Evolutionary conservation across 345 rosid genomes (phyloP).

Genomic region (Jatropha curcas): DNA sequence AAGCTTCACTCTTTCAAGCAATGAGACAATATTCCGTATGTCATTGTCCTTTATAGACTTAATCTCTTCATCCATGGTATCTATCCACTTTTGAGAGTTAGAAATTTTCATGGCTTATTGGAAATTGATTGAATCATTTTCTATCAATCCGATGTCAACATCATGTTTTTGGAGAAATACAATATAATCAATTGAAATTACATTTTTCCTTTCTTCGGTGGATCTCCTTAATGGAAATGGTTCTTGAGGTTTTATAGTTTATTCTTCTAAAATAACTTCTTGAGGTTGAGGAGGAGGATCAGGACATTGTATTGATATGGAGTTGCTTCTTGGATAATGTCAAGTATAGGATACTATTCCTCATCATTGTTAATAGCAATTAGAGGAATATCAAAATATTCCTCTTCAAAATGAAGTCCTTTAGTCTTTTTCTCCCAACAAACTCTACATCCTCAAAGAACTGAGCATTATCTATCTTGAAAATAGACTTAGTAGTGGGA

Average conservation of each 20-base stretch:
- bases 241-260: background rate
- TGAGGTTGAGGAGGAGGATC: background rate
- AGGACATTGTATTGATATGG: background rate
- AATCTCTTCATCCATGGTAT: background rate
- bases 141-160: slow-evolving; percentile 11
- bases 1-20: background rate
- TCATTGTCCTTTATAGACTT: background rate
- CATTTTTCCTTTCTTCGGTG: slow-evolving; percentile 10
- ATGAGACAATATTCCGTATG: background rate
- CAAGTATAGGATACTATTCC: background rate
- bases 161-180: slow-evolving; percentile 24
- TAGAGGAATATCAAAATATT: background rate
- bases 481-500: background rate
- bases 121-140: slow-evolving; percentile 12
- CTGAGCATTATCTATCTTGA: background rate
- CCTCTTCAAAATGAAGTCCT: background rate
- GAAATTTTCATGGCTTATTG: no score
- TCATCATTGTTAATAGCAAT: background rate
- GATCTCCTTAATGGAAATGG: background rate
- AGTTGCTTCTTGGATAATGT: background rate
- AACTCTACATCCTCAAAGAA: background rate
- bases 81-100: background rate
- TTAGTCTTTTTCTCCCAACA: background rate
- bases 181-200: slow-evolving; percentile 5
- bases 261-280: background rate